These are phyloP conservation scores for Lactarius indigo DNA, from an alignment of 768 basidiomycete genomes.

Conservation along the genomic window DNA sequence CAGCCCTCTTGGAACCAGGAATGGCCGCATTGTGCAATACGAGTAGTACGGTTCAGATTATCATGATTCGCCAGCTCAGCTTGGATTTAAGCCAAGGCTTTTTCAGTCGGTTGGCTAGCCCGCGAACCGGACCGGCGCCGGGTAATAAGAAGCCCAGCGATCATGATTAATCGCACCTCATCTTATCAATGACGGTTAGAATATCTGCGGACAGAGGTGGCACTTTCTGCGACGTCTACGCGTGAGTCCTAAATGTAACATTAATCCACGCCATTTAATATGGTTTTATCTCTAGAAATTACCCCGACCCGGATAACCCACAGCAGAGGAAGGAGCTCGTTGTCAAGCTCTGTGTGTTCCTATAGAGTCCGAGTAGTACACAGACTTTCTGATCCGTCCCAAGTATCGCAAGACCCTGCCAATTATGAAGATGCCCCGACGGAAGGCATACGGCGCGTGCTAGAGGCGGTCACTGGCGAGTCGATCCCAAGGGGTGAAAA, in stretches of 20 bases:
- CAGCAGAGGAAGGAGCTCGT: slow-evolving; percentile 70
- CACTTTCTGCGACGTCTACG: slow-evolving; percentile 89
- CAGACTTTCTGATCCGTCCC: neutral
- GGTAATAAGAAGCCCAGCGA: too few relatives aligned
- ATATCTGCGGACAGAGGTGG: slow-evolving; percentile 90
- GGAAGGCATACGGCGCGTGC: slow-evolving; percentile 83
- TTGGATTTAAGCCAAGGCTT: too few relatives aligned
- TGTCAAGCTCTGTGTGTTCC: slow-evolving; percentile 76
- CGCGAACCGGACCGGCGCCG: too few relatives aligned
- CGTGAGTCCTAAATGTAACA: slow-evolving; percentile 41
- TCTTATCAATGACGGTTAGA: slow-evolving; percentile 40
- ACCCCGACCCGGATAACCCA: slow-evolving; percentile 63
- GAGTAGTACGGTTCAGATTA: too few relatives aligned
- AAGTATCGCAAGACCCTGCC: slow-evolving; percentile 84
- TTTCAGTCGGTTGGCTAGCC: too few relatives aligned
- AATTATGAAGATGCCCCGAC: slow-evolving; percentile 94
- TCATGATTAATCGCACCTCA: too few relatives aligned
- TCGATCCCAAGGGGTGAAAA: slow-evolving; percentile 61
- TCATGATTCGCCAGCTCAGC: too few relatives aligned
- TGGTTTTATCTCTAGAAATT: slow-evolving; percentile 46
- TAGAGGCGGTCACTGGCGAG: slow-evolving; percentile 72
- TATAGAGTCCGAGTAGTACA: neutral
- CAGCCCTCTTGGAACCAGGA: too few relatives aligned
- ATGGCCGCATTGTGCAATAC: too few relatives aligned
- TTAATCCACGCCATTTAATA: neutral